A percentile compares a stretch with the other conserved stretches of the same genome.
Conservation (phyloP, 2,329 filamentous ascomycete genomes). For the Tolypocladium pustulatum region DNA sequence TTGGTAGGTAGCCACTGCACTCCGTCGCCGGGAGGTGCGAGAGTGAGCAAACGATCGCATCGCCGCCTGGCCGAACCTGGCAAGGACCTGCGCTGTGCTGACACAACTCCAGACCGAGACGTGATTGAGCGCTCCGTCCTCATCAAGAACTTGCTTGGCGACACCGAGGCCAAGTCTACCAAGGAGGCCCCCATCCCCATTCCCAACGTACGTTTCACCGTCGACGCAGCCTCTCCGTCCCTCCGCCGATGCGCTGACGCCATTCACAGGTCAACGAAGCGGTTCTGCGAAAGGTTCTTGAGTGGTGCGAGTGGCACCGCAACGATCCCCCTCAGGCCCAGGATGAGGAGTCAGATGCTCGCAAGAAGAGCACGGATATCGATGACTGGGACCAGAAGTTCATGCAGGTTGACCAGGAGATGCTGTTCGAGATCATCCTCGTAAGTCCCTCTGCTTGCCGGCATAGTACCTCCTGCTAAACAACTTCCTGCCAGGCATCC, state of each 20-base stretch:
- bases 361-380: constrained; percentile 98
- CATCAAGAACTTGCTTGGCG: constrained; percentile 97
- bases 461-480: neutral
- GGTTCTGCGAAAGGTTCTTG: constrained; percentile 90
- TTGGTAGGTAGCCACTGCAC: constrained; percentile 27
- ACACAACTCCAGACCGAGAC: constrained; percentile 49
- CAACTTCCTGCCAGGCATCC: constrained; percentile 51
- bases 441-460: constrained; percentile 38
- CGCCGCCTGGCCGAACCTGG: neutral
- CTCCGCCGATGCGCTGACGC: constrained; percentile 1
- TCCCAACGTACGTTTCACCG: constrained; percentile 53
- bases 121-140: constrained; percentile 88
- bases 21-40: neutral
- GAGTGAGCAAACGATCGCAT: neutral
- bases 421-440: constrained; percentile 98
- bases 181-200: constrained; percentile 69
- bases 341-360: constrained; percentile 86
- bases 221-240: neutral
- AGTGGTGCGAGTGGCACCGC: constrained; percentile 96
- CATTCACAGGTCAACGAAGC: constrained; percentile 68
- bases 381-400: constrained; percentile 99
- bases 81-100: constrained; percentile 2
- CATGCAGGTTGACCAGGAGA: constrained; percentile 99
- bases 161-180: constrained; percentile 53
- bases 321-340: constrained; percentile 70